These are phyloP conservation scores for Phytophthora sp. DNA, from an alignment of 352 stramenopile genomes.

Conservation along the genomic window DNA sequence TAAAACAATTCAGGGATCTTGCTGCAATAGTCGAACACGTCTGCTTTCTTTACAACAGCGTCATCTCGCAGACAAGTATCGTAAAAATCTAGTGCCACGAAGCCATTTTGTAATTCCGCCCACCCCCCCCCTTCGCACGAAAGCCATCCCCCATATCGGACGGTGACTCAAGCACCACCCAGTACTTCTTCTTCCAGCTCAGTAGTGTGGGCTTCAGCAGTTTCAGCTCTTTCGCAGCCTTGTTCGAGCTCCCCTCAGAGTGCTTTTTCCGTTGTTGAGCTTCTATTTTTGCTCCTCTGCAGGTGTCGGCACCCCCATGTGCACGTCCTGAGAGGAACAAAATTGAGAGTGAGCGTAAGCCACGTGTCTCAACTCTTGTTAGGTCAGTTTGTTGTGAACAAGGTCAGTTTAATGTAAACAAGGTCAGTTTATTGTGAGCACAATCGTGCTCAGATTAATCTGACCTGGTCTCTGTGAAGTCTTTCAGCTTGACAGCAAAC, in stretches of 20 bases:
- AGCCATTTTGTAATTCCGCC: not conserved
- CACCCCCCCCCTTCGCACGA: not conserved
- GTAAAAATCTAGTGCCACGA: not conserved
- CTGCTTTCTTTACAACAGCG: not conserved
- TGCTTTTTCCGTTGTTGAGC: not conserved
- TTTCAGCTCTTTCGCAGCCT: not conserved
- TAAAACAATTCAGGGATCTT: not conserved
- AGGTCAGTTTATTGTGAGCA: too few species aligned
- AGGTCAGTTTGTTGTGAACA: too few species aligned
- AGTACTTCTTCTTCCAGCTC: not conserved
- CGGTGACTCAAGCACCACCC: not conserved
- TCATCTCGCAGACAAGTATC: not conserved
- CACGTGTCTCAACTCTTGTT: too few species aligned
- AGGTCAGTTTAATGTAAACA: too few species aligned
- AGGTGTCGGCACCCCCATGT: not conserved
- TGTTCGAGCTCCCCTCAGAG: not conserved
- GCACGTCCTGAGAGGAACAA: too few species aligned
- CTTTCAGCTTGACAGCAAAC: too few species aligned
- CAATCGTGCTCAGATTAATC: too few species aligned
- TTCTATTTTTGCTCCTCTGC: not conserved
- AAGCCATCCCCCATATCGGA: not conserved
- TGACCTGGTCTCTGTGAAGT: too few species aligned
- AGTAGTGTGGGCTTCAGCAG: not conserved
- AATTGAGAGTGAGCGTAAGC: not conserved
- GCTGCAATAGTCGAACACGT: not conserved